Conservation (phyloP, 2,329 filamentous ascomycete genomes). For the Albophoma yamanashiensis region DNA sequence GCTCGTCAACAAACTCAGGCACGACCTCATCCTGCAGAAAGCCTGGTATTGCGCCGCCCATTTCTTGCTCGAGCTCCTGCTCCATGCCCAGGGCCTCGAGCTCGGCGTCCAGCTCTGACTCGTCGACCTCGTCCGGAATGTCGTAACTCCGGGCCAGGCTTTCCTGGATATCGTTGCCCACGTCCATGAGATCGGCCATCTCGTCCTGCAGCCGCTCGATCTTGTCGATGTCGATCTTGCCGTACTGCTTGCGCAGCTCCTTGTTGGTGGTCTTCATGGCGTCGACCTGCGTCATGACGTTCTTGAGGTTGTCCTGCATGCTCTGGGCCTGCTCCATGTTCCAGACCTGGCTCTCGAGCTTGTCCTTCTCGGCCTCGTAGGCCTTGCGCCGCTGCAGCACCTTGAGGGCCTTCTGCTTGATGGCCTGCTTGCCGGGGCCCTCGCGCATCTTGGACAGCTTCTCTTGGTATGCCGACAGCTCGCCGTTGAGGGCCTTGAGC, state of each 20-base stretch:
- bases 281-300: constrained; percentile 96
- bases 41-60: constrained; percentile 58
- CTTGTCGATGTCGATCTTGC: constrained; percentile 94
- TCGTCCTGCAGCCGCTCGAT: constrained; percentile 97
- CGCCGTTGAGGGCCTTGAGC: constrained; percentile 81
- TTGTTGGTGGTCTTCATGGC: constrained; percentile 97
- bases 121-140: constrained; percentile 92
- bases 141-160: constrained; percentile 86
- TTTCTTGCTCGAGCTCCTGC: constrained; percentile 70
- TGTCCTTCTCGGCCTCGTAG: constrained; percentile 89
- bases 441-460: constrained; percentile 90
- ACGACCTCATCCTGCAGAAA: constrained; percentile 84
- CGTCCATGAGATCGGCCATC: constrained; percentile 96
- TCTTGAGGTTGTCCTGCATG: constrained; percentile 98
- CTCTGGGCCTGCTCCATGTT: constrained; percentile 98
- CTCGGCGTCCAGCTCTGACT: constrained; percentile 92
- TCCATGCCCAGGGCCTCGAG: constrained; percentile 90
- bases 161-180: constrained; percentile 97
- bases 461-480: constrained; percentile 78
- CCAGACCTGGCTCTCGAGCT: constrained; percentile 90
- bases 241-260: constrained; percentile 84
- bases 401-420: constrained; percentile 91
- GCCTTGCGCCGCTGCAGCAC: constrained; percentile 87
- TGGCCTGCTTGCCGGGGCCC: constrained; percentile 81
- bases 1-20: constrained; percentile 87